phyloP scores from a whole-genome alignment of 164 flowering plant genomes.

The Magnolia kwangsiensis region DNA sequence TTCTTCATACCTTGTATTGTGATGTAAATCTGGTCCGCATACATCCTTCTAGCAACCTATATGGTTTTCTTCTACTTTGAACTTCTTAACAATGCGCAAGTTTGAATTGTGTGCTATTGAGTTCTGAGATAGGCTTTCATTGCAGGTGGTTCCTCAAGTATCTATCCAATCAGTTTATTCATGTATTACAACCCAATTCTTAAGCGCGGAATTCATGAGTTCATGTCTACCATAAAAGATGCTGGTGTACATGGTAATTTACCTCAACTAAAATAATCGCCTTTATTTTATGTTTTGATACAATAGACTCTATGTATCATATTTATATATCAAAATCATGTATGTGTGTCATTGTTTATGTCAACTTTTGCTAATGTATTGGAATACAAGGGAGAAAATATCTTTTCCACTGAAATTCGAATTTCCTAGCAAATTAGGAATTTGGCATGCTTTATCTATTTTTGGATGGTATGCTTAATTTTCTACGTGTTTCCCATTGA shows the following conservation, averaged over 20 bases:
- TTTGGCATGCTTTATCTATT: background rate
- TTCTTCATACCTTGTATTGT: too few species aligned
- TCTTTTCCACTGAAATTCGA: background rate
- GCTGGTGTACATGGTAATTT: slow-evolving; percentile 71
- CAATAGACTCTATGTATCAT: background rate
- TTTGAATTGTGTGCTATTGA: too few species aligned
- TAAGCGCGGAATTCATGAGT: slow-evolving; percentile 68
- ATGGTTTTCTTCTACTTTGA: background rate
- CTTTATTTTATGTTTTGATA: background rate
- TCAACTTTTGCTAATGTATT: background rate
- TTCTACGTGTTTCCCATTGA: too few species aligned
- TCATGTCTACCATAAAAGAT: slow-evolving; percentile 64
- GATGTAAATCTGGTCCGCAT: too few species aligned
- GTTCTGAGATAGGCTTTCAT: slow-evolving; percentile 1
- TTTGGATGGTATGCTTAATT: background rate
- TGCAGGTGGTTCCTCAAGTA: slow-evolving; percentile 77
- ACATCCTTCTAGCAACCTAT: too few species aligned
- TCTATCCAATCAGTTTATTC: slow-evolving; percentile 85
- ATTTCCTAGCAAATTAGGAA: background rate
- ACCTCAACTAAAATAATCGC: background rate
- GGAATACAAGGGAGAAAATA: background rate
- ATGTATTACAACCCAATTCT: slow-evolving; percentile 89
- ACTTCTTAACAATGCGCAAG: background rate
- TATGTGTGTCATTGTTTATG: background rate
- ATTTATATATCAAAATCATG: background rate